These are phyloP conservation scores for Curvularia eragrostidis DNA, from an alignment of 2,329 filamentous ascomycete genomes.

Conservation along the genomic window DNA sequence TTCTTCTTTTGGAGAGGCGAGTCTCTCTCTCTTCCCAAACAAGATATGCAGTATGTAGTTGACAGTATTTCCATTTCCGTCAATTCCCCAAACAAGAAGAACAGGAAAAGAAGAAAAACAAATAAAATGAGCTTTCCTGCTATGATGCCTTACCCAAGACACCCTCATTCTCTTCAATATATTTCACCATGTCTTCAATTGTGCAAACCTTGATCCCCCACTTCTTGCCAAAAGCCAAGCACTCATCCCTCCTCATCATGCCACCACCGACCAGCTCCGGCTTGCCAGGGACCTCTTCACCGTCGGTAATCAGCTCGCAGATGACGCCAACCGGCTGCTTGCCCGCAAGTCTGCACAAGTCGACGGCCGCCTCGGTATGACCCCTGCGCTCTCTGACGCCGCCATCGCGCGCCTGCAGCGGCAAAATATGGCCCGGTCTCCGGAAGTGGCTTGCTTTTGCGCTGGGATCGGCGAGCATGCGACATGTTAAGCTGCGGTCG, in stretches of 20 bases:
- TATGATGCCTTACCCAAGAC: slow-evolving; percentile 10
- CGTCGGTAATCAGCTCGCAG: slow-evolving; percentile 89
- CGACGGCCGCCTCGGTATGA: slow-evolving; percentile 92
- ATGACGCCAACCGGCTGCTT: slow-evolving; percentile 78
- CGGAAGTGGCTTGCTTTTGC: slow-evolving; percentile 68
- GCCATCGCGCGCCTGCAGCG: slow-evolving; percentile 77
- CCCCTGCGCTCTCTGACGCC: slow-evolving; percentile 81
- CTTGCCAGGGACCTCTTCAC: slow-evolving; percentile 71
- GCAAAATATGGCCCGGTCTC: slow-evolving; percentile 88
- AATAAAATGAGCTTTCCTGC: no score
- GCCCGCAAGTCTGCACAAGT: slow-evolving; percentile 85
- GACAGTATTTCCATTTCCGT: no score
- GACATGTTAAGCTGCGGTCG: slow-evolving; percentile 83
- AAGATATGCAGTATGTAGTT: no score
- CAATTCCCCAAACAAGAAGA: no score
- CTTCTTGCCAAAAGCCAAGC: slow-evolving; percentile 82
- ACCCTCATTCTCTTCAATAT: slow-evolving; percentile 78
- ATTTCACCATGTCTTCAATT: slow-evolving; percentile 84
- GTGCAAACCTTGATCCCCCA: slow-evolving; percentile 95
- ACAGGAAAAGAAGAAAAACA: no score
- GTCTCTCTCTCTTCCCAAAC: neutral
- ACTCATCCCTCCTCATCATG: slow-evolving; percentile 91
- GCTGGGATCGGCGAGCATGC: slow-evolving; percentile 72
- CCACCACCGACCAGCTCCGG: slow-evolving; percentile 71
- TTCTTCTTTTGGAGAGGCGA: neutral